Base-by-base conservation (phyloP, 148 eudicot genomes). In the Suaeda aralocaspica region DNA sequence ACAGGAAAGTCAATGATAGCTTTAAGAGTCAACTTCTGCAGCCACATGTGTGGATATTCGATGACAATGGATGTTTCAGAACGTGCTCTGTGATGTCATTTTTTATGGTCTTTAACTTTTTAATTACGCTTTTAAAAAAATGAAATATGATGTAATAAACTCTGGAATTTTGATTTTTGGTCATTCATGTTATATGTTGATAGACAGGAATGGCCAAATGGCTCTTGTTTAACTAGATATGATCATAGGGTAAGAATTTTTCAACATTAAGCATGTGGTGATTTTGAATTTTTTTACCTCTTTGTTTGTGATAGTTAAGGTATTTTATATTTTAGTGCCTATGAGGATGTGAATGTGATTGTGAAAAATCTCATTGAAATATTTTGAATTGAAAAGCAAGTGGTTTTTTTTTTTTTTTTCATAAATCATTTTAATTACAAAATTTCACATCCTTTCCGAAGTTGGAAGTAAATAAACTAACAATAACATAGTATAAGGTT, bases 71-170 rank as follows among this genome's bases (percentile, higher is more conserved):
- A 67, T 66, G 48, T 42, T 76, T 67, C 59, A 29, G 34, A 58
- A 24, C 61, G 72, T 67, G 60, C 67, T 67, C 71, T 71, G 42
- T 63, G 63, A 60, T 56, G 44, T 51, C 39, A 41, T 49, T n/a
- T 82, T 72, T 56, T 57, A 57, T 53, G 22, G 71, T 55, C 59
- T 51, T 75, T 50, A 31, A 13, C 22, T 61, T 73, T 63, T 50
- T 49, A 39, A 9, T 67, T 25, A 44, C 72, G 68, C 63, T 64
- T 61, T 75, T 73, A 36, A 36, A 36, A 36, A 36, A 36, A 74
- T 76, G 61, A 76, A 76, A 74, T 77, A 55, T 60, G 59, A 50
- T 79, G 82, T 81, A 75, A 81, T 83, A 79, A 81, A 74, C 81
- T 61, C n/a, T 53, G 57, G 75, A 79, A 78, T 70, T 79, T 81